Evolutionary conservation across 2,329 filamentous ascomycete genomes (phyloP), one percentile per base, ranked within the genome.

Genomic region (Alternaria metachromatica): DNA sequence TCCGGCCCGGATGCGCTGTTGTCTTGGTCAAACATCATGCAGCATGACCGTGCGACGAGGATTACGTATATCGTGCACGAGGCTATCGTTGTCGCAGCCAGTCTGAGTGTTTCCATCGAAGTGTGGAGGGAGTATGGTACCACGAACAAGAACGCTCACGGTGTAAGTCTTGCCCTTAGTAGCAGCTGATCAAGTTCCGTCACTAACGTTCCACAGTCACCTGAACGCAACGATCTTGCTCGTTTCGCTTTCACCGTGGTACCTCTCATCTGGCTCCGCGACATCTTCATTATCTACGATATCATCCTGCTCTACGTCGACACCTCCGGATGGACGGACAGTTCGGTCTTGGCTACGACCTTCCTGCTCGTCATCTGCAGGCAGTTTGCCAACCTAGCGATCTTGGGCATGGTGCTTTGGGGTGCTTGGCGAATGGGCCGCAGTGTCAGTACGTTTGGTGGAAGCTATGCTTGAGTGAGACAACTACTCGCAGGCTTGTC

Each of bases 211-310:
- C 4, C 12, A 2, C 25, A 63, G 60, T 63, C 60, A 8, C 51
- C 55, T 4, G 55, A 63, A 33, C 50, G 60, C n/a, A 49, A 63
- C 11, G 48, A 59, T 10, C 60, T 63, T 18, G 30, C 26, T 10
- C 55, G 60, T 28, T 63, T 63, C 15, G 50, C 55, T 9, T 55
- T 63, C 30, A 28, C 28, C 23, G 55, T 59, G 0, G 60, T 63
- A 10, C 60, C 60, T 2, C 55, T 63, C 13, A 63, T 63, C 9
- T 63, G 60, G 55, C 55, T 63, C 4, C 49, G 60, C 44, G 60
- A 63, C 4, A 59, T 45, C 21, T 63, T 63, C 28, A 59, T 63
- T n/a, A 55, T 63, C 20, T 63, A 63, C 7, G 60, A 63, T 15
- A 50, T 63, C 21, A 41, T 59, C 5, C 55, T 63, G 0, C 55